These are phyloP conservation scores for Malassezia yamatoensis DNA, from an alignment of 1,284 basidiomycete species.

Conservation along the genomic window DNA sequence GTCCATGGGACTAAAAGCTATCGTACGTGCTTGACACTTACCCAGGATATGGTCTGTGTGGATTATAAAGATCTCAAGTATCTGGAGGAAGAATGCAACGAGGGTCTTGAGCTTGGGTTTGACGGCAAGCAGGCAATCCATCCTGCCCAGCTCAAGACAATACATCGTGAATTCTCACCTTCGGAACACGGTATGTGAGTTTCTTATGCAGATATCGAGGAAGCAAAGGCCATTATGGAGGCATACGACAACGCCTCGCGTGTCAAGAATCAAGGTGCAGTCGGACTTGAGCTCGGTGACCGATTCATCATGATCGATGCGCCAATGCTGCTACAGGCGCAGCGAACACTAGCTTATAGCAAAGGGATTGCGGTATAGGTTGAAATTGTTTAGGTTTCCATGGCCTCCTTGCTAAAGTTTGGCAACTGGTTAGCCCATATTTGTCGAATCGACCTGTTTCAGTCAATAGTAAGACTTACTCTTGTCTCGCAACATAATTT, in stretches of 20 bases:
- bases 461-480: conserved; percentile 2
- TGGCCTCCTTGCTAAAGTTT: neutral
- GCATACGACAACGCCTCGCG: conserved; percentile 50
- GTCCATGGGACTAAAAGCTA: conserved; percentile 69
- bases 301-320: conserved; percentile 65
- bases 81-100: conserved; percentile 65
- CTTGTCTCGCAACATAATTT: conserved; percentile 5
- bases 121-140: conserved; percentile 72
- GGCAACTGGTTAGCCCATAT: neutral
- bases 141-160: conserved; percentile 68
- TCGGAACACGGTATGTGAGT: conserved; percentile 57
- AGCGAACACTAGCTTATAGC: conserved; percentile 54
- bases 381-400: neutral
- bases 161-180: conserved; percentile 69
- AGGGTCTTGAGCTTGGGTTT: conserved; percentile 50
- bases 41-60: conserved; percentile 65
- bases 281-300: conserved; percentile 54
- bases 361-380: neutral
- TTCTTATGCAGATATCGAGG: conserved; percentile 58
- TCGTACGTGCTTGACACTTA: conserved; percentile 50
- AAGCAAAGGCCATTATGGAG: conserved; percentile 61
- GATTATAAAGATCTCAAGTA: conserved; percentile 69
- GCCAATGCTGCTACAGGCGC: conserved; percentile 52
- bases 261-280: conserved; percentile 55
- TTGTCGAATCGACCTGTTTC: neutral